phyloP scores from a whole-genome alignment of 2,329 filamentous ascomycete genomes.

The Furcasterigmium sp. region DNA sequence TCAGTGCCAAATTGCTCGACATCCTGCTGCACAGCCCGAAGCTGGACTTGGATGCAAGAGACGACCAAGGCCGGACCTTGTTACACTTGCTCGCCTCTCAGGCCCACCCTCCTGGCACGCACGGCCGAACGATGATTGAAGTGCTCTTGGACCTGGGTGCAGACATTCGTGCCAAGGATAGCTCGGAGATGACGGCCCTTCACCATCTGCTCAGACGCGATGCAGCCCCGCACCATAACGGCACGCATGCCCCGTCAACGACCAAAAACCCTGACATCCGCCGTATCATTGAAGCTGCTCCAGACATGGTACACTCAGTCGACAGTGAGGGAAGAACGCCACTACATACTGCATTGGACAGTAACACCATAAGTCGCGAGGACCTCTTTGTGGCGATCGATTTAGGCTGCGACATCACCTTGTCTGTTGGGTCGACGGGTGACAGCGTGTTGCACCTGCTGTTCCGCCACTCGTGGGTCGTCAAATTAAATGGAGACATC shows the following conservation, averaged over 20 bases:
- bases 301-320: constrained; percentile 1
- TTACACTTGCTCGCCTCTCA: not conserved
- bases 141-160: not conserved
- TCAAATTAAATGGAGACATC: not conserved
- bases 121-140: not conserved
- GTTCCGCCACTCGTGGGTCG: not conserved
- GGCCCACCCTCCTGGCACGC: not conserved
- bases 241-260: not conserved
- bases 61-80: constrained; percentile 1
- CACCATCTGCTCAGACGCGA: not conserved
- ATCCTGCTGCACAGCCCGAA: not conserved
- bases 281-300: not conserved
- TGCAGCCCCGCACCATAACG: no score
- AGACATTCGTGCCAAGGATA: not conserved
- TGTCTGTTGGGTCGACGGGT: not conserved
- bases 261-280: not conserved
- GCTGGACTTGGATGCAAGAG: not conserved
- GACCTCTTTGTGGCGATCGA: not conserved
- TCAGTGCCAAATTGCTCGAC: not conserved
- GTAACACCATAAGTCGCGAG: not conserved
- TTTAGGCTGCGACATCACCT: not conserved
- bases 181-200: not conserved
- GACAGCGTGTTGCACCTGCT: not conserved
- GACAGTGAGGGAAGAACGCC: not conserved
- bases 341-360: not conserved